Evolutionary conservation across 176 grass and related monocot species (phyloP).

Genomic region (Hsuehochloa calcarea): DNA sequence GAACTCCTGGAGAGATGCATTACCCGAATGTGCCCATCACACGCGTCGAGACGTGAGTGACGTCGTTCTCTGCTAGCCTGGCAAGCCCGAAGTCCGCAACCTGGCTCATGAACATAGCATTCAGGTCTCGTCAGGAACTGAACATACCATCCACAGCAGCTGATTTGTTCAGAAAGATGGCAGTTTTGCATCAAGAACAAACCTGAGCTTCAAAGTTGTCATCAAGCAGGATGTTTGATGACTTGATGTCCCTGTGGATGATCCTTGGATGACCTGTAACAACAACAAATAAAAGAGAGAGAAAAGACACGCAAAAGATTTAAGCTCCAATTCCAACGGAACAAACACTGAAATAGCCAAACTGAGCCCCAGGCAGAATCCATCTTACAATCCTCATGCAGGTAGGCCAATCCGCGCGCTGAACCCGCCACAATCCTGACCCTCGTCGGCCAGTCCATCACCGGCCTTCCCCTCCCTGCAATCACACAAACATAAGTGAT

Average conservation of each 20-base stretch:
- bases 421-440: constrained; percentile 85
- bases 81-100: constrained; percentile 86
- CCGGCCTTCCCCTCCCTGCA: constrained; percentile 55
- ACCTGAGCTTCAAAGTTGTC: constrained; percentile 91
- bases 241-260: constrained; percentile 98
- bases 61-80: constrained; percentile 62
- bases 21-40: constrained; percentile 98
- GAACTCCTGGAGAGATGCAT: neutral
- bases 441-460: constrained; percentile 78
- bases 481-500: neutral
- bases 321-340: neutral
- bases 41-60: constrained; percentile 73
- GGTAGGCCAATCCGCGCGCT: constrained; percentile 70
- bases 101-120: constrained; percentile 14
- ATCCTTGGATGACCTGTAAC: constrained; percentile 77
- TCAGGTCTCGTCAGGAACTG: neutral
- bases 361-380: neutral
- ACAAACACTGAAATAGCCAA: neutral
- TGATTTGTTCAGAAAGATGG: neutral
- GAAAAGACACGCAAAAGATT: neutral
- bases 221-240: constrained; percentile 87
- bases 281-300: neutral
- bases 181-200: neutral
- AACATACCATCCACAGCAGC: neutral
- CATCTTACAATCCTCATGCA: constrained; percentile 92